phyloP scores from a whole-genome alignment of 2,329 filamentous ascomycete genomes.

The Endoconidiophora laricicola region DNA sequence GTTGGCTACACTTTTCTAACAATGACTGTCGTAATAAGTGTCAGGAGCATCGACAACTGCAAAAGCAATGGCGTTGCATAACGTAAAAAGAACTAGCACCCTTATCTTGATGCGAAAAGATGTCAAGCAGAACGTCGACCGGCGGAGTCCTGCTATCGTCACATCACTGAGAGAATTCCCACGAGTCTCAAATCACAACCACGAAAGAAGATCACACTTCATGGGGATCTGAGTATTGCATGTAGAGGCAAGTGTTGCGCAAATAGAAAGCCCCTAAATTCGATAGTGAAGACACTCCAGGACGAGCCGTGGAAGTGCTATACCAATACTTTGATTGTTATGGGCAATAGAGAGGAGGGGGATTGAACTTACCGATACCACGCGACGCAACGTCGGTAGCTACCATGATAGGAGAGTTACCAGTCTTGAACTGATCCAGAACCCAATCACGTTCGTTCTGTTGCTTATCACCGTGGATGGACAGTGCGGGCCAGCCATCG shows the following conservation, averaged over 20 bases:
- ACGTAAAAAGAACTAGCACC: constrained; percentile 12
- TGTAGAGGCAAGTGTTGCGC: constrained; percentile 64
- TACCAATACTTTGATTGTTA: constrained; percentile 4
- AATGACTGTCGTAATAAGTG: constrained; percentile 1
- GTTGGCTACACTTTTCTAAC: constrained; percentile 1
- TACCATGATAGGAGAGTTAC: constrained; percentile 99
- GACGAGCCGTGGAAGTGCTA: constrained; percentile 38
- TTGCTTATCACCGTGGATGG: constrained; percentile 98
- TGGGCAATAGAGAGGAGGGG: constrained; percentile 21
- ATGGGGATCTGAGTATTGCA: constrained; percentile 5
- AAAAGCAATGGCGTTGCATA: constrained; percentile 9
- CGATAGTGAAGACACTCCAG: constrained; percentile 75
- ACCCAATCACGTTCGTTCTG: constrained; percentile 99
- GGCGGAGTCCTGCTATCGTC: constrained; percentile 3
- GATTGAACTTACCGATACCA: constrained; percentile 96
- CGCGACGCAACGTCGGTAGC: constrained; percentile 98
- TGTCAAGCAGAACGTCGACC: constrained; percentile 5
- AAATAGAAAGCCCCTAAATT: constrained; percentile 75
- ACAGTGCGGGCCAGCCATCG: constrained; percentile 93
- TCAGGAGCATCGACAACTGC: constrained; percentile 7
- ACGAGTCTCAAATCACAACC: constrained; percentile 28
- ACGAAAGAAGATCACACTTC: constrained; percentile 59
- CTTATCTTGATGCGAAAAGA: constrained; percentile 8
- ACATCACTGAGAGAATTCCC: constrained; percentile 10
- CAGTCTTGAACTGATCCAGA: constrained; percentile 97